These are phyloP conservation scores for Didymella keratinophila DNA, from an alignment of 2,329 filamentous ascomycete species.

Conservation along the genomic window DNA sequence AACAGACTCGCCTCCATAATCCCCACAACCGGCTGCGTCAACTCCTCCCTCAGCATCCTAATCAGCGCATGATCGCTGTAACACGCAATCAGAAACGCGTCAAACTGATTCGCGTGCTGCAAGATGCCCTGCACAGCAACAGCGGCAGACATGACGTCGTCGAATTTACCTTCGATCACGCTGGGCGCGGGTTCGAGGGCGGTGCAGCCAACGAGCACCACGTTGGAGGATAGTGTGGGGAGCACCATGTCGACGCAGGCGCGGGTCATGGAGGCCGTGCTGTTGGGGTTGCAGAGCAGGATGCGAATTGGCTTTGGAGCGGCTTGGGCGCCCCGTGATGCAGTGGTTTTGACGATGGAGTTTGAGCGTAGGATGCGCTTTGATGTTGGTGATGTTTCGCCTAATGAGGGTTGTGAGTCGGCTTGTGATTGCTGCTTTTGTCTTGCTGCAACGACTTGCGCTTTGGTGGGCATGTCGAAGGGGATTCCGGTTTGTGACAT, in stretches of 20 bases:
- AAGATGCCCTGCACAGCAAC: slow-evolving; percentile 57
- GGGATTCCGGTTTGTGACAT: slow-evolving; percentile 18
- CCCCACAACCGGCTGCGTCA: slow-evolving; percentile 55
- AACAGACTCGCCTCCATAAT: slow-evolving; percentile 63
- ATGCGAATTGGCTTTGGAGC: slow-evolving; percentile 46
- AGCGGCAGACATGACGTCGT: slow-evolving; percentile 60
- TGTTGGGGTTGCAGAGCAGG: slow-evolving; percentile 60
- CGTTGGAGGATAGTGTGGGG: slow-evolving; percentile 56
- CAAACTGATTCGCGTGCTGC: slow-evolving; percentile 54
- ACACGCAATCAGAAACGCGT: slow-evolving; percentile 60
- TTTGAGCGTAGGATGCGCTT: slow-evolving; percentile 15
- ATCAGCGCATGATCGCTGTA: slow-evolving; percentile 60
- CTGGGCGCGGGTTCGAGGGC: slow-evolving; percentile 58
- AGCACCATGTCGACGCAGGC: slow-evolving; percentile 56
- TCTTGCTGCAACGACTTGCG: neutral
- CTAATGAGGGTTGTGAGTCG: neutral
- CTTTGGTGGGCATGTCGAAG: slow-evolving; percentile 12
- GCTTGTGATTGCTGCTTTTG: neutral
- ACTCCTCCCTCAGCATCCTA: slow-evolving; percentile 57
- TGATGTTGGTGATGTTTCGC: neutral
- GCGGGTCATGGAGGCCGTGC: slow-evolving; percentile 57
- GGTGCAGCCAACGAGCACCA: slow-evolving; percentile 61
- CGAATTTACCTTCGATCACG: slow-evolving; percentile 60
- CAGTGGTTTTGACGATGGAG: slow-evolving; percentile 12
- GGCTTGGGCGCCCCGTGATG: slow-evolving; percentile 14